Evolutionary conservation across 176 grass and related monocot species (phyloP), one percentile per base, ranked within the genome.

Genomic region (Aechmea fasciata): DNA sequence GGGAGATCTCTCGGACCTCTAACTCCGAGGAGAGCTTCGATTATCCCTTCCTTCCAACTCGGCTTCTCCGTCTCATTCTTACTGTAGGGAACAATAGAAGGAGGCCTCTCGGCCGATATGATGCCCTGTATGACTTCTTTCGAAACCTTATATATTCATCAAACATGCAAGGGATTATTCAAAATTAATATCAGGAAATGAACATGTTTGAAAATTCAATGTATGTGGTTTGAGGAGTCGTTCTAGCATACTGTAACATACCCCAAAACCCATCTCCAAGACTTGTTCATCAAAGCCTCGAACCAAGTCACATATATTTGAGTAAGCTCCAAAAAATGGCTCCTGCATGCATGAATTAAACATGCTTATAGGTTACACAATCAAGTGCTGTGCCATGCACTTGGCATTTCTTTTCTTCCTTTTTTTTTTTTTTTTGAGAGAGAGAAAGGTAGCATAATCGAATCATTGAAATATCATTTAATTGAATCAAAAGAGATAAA

Each of bases 191-290:
- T 23, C 23, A 76, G 11, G 10, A 61, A 49, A 25, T 19, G 62
- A 14, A 47, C 22, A 62, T 28, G 19, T 33, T 22, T 19, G 7
- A 15, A 26, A 26, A 26, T 2, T 26, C 1, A 26, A 26, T 26
- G 1, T 26, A 26, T 26, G 25, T 26, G 25, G 25, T 26, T 26
- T 2, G 25, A 26, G 25, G 25, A 26, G 2, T 26, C 25, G 25
- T 26, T 26, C 25, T 26, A 26, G 25, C 20, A 23, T 57, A n/a
- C n/a, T n/a, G 19, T 14, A 18, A 73, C 77, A 85, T 82, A 97
- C 94, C 73, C 59, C 84, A 66, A 99, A 99, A 55, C 82, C 84
- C 23, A 11, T 77, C 9, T 84, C 82, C 29, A 99, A 87, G 70
- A 99, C 76, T 24, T 76, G 71, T 0, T 33, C 57, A 13, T 87